These are phyloP conservation scores for Neovahlkampfia damariscottae DNA, from an alignment of 78 protist species.

Conservation along the genomic window DNA sequence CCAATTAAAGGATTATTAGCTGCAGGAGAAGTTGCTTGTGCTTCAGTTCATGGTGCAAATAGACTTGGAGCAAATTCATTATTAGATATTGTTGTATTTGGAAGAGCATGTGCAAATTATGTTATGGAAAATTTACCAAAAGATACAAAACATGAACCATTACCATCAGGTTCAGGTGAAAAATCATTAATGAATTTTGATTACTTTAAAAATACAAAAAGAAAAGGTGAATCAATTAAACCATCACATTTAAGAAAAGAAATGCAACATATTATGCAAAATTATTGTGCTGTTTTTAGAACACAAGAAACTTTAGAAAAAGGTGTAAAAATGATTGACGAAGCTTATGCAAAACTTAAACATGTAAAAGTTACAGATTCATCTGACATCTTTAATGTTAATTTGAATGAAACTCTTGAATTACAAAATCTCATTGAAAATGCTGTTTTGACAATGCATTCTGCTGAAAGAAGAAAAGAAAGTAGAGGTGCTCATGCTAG, in stretches of 20 bases:
- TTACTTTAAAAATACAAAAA: conserved; percentile 59
- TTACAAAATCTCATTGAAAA: conserved; percentile 85
- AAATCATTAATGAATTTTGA: conserved; percentile 75
- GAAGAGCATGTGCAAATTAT: conserved; percentile 81
- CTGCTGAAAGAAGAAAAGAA: conserved; percentile 92
- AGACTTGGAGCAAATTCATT: conserved; percentile 97
- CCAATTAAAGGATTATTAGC: conserved; percentile 90
- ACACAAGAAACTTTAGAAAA: conserved; percentile 36
- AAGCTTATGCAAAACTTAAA: conserved; percentile 35
- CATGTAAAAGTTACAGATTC: conserved; percentile 56
- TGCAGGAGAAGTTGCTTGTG: conserved; percentile 95
- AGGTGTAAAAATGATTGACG: conserved; percentile 62
- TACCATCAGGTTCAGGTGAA: conserved; percentile 72
- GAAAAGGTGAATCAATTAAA: conserved; percentile 53
- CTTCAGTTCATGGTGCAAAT: conserved; percentile 96
- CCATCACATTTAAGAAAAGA: conserved; percentile 68
- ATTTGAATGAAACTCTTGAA: conserved; percentile 91
- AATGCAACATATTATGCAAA: conserved; percentile 80
- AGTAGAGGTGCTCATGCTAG: conserved; percentile 98
- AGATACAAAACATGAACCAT: conserved; percentile 25
- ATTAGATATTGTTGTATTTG: conserved; percentile 96
- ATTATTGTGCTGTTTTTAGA: conserved; percentile 91
- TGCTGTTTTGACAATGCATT: conserved; percentile 77
- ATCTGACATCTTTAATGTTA: conserved; percentile 77
- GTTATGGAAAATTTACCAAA: conserved; percentile 23